Percentiles rank a stretch among this genome's conserved stretches.
These are phyloP conservation scores for Nakazawaea peltata DNA, from an alignment of 805 yeast species.

Conservation along the genomic window DNA sequence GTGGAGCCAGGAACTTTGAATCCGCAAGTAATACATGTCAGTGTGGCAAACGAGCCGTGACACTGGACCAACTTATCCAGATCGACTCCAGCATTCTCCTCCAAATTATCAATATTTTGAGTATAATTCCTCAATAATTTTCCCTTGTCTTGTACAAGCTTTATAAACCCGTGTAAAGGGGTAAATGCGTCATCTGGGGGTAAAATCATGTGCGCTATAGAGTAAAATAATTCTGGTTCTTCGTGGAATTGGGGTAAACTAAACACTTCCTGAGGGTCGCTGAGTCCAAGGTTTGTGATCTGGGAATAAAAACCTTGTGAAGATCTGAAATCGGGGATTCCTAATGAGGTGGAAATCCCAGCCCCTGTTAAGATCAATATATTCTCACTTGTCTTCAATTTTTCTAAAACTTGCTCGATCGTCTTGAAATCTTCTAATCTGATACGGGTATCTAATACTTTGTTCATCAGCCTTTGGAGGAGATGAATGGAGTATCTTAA, in stretches of 20 bases:
- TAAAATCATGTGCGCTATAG: constrained; percentile 77
- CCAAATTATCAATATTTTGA: constrained; percentile 85
- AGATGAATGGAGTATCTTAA: constrained; percentile 40
- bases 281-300: constrained; percentile 58
- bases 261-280: constrained; percentile 89
- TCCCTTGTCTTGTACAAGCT: constrained; percentile 62
- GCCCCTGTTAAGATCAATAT: constrained; percentile 85
- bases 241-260: constrained; percentile 61
- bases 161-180: constrained; percentile 78
- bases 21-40: constrained; percentile 75
- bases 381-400: constrained; percentile 46
- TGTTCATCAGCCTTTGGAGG: constrained; percentile 57
- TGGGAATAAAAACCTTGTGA: constrained; percentile 77
- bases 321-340: constrained; percentile 78
- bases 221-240: constrained; percentile 75
- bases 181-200: constrained; percentile 65
- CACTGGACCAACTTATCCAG: constrained; percentile 72
- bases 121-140: constrained; percentile 80
- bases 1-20: constrained; percentile 57
- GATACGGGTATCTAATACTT: constrained; percentile 48
- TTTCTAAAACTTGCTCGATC: constrained; percentile 48
- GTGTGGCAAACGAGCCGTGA: constrained; percentile 88
- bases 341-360: constrained; percentile 86
- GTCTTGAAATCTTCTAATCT: constrained; percentile 47
- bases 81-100: constrained; percentile 68